Conservation (phyloP, 768 basidiomycete genomes). For the Boletus subparvulus region DNA sequence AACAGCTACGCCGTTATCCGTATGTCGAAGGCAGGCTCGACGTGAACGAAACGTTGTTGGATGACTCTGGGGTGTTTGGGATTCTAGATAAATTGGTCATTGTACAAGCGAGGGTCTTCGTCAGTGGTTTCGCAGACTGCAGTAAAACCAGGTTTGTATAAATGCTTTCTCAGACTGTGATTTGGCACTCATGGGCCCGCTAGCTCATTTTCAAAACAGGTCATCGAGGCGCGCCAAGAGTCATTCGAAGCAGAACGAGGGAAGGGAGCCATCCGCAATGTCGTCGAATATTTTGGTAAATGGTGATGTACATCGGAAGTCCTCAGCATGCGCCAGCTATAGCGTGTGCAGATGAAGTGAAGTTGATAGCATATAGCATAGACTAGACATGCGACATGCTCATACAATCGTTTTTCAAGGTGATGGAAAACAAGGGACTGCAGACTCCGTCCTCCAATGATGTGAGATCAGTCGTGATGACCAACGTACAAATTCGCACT, state of each 20-base stretch:
- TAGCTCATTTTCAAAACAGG: slow-evolving; percentile 55
- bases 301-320: not conserved
- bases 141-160: slow-evolving; percentile 45
- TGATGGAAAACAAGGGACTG: not conserved
- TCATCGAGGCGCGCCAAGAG: slow-evolving; percentile 43
- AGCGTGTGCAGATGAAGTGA: not conserved
- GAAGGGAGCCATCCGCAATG: slow-evolving; percentile 31
- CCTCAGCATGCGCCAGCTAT: not conserved
- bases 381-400: slow-evolving; percentile 28
- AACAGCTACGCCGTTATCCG: slow-evolving; percentile 30
- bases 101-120: slow-evolving; percentile 47
- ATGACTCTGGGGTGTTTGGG: slow-evolving; percentile 51
- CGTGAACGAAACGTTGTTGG: slow-evolving; percentile 33
- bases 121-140: slow-evolving; percentile 49
- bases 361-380: slow-evolving; percentile 27
- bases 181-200: not conserved
- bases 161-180: not conserved
- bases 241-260: slow-evolving; percentile 13
- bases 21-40: slow-evolving; percentile 22
- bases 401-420: slow-evolving; percentile 24
- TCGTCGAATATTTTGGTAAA: slow-evolving; percentile 47
- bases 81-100: slow-evolving; percentile 59
- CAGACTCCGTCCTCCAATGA: not conserved
- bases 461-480: not conserved
- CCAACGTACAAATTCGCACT: slow-evolving; percentile 40